These are phyloP conservation scores for Cubamyces lactineus DNA, from an alignment of 768 basidiomycete species.

Conservation along the genomic window DNA sequence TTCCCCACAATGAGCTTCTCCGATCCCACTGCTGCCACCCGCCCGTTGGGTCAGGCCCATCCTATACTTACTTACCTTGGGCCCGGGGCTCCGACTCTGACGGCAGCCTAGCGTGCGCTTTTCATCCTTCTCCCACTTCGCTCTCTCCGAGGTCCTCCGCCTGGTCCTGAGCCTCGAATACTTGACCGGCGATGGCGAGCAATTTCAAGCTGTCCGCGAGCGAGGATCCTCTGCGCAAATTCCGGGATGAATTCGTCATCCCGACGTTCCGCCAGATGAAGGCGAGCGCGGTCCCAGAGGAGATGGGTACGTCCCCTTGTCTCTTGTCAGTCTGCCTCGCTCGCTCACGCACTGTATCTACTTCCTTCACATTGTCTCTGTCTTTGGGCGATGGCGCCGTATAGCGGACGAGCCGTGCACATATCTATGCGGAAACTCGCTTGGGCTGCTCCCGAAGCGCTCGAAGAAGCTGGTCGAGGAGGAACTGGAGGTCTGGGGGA, in stretches of 20 bases:
- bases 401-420: slow-evolving; percentile 49
- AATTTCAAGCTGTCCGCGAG: slow-evolving; percentile 23
- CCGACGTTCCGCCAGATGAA: slow-evolving; percentile 39
- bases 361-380: neutral
- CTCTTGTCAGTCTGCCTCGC: neutral
- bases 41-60: neutral
- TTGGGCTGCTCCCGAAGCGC: slow-evolving; percentile 79
- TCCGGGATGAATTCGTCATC: slow-evolving; percentile 53
- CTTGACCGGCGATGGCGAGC: slow-evolving; percentile 5
- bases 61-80: too few relatives aligned
- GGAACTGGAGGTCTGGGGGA: slow-evolving; percentile 85
- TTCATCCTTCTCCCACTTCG: neutral
- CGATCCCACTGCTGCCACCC: slow-evolving; percentile 1
- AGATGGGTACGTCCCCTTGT: slow-evolving; percentile 25
- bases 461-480: slow-evolving; percentile 75
- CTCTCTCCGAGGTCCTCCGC: neutral
- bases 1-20: slow-evolving; percentile 11
- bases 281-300: slow-evolving; percentile 27
- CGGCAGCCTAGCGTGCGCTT: neutral
- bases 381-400: neutral
- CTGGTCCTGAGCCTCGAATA: neutral
- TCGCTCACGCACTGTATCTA: neutral
- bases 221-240: slow-evolving; percentile 25
- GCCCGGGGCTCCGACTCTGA: too few relatives aligned
- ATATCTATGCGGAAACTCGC: slow-evolving; percentile 96